Conservation (phyloP, 345 rosid genomes). For the Acer campestre region DNA sequence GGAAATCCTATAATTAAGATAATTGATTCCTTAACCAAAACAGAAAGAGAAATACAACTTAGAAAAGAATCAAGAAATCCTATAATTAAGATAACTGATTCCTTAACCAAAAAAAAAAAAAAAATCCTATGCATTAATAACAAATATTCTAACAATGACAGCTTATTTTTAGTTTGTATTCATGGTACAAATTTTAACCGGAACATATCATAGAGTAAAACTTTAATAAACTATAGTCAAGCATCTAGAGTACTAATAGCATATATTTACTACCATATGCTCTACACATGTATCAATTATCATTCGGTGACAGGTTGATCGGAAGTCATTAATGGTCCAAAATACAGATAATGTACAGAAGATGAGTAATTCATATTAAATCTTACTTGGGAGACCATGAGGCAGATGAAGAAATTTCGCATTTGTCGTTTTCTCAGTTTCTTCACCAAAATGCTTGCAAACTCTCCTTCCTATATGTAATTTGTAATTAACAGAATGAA, state of each 20-base stretch:
- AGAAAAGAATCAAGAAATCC: no score
- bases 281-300: neutral
- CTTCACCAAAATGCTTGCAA: slow-evolving; percentile 76
- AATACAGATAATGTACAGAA: neutral
- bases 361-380: slow-evolving; percentile 6
- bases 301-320: neutral
- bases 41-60: no score
- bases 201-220: no score
- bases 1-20: no score
- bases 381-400: slow-evolving; percentile 94
- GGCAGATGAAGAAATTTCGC: slow-evolving; percentile 88
- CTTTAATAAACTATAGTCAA: neutral
- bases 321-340: neutral
- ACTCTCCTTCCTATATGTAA: slow-evolving; percentile 77
- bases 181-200: no score
- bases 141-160: no score
- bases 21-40: no score
- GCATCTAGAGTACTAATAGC: neutral
- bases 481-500: slow-evolving; percentile 19
- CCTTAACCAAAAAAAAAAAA: no score
- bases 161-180: no score
- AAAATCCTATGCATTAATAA: no score
- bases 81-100: no score
- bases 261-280: neutral
- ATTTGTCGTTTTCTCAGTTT: slow-evolving; percentile 87